A percentile compares a stretch with the other conserved stretches of the same genome.
These are phyloP conservation scores for Apiotrichum sp. DNA, from an alignment of 1,284 basidiomycete genomes.

Conservation along the genomic window DNA sequence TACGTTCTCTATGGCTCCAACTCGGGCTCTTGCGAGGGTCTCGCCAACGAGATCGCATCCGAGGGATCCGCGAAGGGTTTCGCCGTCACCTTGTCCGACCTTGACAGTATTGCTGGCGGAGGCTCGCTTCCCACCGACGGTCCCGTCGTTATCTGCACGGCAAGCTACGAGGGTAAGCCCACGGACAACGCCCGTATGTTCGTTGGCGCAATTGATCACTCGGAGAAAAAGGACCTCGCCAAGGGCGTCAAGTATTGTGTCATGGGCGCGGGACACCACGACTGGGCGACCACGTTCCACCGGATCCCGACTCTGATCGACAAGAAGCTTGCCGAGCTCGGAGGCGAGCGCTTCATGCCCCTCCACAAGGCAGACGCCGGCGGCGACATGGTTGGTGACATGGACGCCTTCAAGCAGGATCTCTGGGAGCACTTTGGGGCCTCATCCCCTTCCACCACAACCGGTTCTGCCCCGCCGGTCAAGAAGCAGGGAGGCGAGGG, in stretches of 20 bases:
- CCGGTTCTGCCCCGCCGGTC: not conserved
- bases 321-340: slow-evolving; percentile 44
- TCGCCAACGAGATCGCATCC: slow-evolving; percentile 52
- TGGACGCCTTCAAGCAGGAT: slow-evolving; percentile 50
- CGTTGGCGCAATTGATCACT: slow-evolving; percentile 7
- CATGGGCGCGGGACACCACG: slow-evolving; percentile 55
- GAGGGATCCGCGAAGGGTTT: slow-evolving; percentile 50
- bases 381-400: slow-evolving; percentile 50
- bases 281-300: slow-evolving; percentile 55
- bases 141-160: slow-evolving; percentile 53
- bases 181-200: slow-evolving; percentile 20
- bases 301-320: slow-evolving; percentile 52
- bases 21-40: slow-evolving; percentile 53
- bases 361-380: slow-evolving; percentile 33
- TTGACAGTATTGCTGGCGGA: slow-evolving; percentile 47
- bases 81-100: slow-evolving; percentile 47
- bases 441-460: not conserved
- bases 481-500: not conserved
- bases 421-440: slow-evolving; percentile 48
- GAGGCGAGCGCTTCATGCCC: slow-evolving; percentile 45
- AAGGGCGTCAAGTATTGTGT: slow-evolving; percentile 50
- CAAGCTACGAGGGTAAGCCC: slow-evolving; percentile 53
- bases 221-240: slow-evolving; percentile 17
- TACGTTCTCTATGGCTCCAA: slow-evolving; percentile 40
- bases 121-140: slow-evolving; percentile 51